Base-by-base conservation (phyloP, 163 green algal species). In the Scenedesmus sp. region DNA sequence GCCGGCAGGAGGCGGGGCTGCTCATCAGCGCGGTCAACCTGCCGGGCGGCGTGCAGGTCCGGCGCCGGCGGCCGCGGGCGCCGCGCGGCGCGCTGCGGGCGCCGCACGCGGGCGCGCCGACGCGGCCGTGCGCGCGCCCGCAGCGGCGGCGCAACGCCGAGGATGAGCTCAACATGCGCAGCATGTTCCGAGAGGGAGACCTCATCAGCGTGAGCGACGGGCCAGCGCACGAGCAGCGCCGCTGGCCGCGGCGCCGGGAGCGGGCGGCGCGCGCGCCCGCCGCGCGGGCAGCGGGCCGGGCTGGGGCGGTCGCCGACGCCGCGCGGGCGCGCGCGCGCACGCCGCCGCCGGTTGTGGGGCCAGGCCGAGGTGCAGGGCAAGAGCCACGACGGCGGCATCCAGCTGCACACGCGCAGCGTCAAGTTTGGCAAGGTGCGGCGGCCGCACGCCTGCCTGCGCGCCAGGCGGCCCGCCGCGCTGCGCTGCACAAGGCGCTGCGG, bases 91-190 rank as follows among this genome's bases (percentile, higher is more conserved):
- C 14, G 14, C 5, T 63, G 48, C 31, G 28, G 3, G 4, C 63
- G 26, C 44, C 29, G 31, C 31, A 6, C 45, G 54, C 48, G 45
- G 42, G 18, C 18, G 15, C 47, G 31, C 60, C 64, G 28, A 47
- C 28, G 58, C 11, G 33, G 44, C 45, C 77, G 64, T 42, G 57
- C 44, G 13, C 5, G 14, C 34, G 63, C 45, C 36, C 75, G 44
- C 89, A 96, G 87, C 77, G 95, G 22, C 84, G 95, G n/a, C 86
- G 94, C 2, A 98, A 92, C 50, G 87, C 87, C 31, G 95, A 97
- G 72, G 95, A 98, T 80, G 94, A 97, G 83, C 89, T 97, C 11
- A 92, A 93, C 82, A 98, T 98, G 95, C 86, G 94, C 11, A 29
- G 33, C 6, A 77, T 97, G 20, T 97, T 95, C 73, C 44, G 77